These are phyloP conservation scores for Fusarium nanum DNA, from an alignment of 2,329 filamentous ascomycete genomes.

Conservation along the genomic window DNA sequence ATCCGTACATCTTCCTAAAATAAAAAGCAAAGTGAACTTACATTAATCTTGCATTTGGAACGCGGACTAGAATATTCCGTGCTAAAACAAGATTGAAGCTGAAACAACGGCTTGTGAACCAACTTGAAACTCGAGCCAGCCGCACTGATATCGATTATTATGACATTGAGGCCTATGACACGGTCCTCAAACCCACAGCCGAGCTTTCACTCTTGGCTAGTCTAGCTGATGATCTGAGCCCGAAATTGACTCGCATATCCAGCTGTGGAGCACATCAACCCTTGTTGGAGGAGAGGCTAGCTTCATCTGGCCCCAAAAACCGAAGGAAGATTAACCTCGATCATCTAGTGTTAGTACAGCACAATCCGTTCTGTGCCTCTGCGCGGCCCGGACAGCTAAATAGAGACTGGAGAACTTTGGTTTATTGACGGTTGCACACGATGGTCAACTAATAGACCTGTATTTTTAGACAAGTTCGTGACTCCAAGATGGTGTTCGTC, in stretches of 20 bases:
- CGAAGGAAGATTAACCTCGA: slow-evolving; percentile 36
- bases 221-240: slow-evolving; percentile 26
- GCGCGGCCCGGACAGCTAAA: slow-evolving; percentile 11
- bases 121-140: slow-evolving; percentile 9
- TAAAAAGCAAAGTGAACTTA: background rate
- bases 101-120: slow-evolving; percentile 24
- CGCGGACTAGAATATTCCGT: slow-evolving; percentile 6
- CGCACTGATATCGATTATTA: background rate
- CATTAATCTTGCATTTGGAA: background rate
- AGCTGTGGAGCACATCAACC: slow-evolving; percentile 21
- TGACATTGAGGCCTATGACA: slow-evolving; percentile 16
- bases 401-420: slow-evolving; percentile 5
- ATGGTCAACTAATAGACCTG: background rate
- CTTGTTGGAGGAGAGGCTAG: slow-evolving; percentile 27
- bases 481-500: background rate
- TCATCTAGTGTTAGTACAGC: background rate
- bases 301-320: slow-evolving; percentile 35
- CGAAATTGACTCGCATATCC: slow-evolving; percentile 23
- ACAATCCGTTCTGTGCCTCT: slow-evolving; percentile 2
- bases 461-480: background rate
- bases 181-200: slow-evolving; percentile 11
- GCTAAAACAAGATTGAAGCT: slow-evolving; percentile 10
- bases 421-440: background rate
- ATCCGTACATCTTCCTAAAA: background rate
- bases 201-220: slow-evolving; percentile 16